Evolutionary conservation across 148 eudicot genomes (phyloP).

Genomic region (Silene conica): DNA sequence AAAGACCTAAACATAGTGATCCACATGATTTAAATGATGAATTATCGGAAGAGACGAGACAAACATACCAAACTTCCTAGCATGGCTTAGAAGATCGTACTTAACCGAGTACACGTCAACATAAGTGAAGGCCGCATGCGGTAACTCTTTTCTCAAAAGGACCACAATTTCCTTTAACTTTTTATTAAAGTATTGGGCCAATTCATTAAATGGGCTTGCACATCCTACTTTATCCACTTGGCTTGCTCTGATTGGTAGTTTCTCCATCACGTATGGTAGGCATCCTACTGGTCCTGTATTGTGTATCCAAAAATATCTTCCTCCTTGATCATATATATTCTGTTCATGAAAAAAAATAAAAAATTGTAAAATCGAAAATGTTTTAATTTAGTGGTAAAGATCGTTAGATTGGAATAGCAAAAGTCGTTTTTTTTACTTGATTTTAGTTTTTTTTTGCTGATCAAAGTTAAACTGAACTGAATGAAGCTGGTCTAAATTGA

Average conservation of each 20-base stretch:
- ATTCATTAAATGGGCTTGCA: constrained; percentile 50
- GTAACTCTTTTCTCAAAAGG: constrained; percentile 47
- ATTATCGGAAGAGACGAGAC: too few relatives aligned
- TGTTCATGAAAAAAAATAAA: constrained; percentile 2
- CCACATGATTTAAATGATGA: not conserved
- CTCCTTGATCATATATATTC: constrained; percentile 60
- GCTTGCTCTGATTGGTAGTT: constrained; percentile 40
- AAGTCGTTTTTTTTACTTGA: too few relatives aligned
- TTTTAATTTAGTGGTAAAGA: too few relatives aligned
- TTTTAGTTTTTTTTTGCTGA: too few relatives aligned
- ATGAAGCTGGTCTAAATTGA: too few relatives aligned
- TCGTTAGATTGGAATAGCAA: too few relatives aligned
- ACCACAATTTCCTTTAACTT: constrained; percentile 49
- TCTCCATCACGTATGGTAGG: constrained; percentile 65
- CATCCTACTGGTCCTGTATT: constrained; percentile 93
- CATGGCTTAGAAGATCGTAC: constrained; percentile 59
- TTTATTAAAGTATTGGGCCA: constrained; percentile 62
- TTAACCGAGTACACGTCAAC: constrained; percentile 75
- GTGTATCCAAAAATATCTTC: constrained; percentile 90
- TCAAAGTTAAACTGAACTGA: too few relatives aligned
- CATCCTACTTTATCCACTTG: constrained; percentile 66
- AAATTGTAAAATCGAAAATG: not conserved
- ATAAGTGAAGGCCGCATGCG: constrained; percentile 59
- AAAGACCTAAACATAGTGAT: not conserved
- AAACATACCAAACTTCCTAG: constrained; percentile 44